Evolutionary conservation across 1,139 yeast genomes (phyloP).

Genomic region (Sugiyamaella pinicola): DNA sequence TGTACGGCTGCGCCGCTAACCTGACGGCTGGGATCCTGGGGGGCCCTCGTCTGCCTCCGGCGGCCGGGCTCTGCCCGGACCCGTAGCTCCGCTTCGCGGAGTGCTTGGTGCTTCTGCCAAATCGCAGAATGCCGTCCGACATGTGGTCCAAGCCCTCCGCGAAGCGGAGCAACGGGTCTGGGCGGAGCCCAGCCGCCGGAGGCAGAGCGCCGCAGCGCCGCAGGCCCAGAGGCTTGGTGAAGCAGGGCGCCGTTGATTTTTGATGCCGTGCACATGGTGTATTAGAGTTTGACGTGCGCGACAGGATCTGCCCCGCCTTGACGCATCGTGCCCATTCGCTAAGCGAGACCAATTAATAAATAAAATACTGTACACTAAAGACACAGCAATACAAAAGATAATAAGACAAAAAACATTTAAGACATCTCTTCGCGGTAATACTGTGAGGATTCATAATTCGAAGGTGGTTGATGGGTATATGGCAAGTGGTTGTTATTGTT

Average conservation of each 20-base stretch:
- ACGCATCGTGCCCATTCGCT: neutral
- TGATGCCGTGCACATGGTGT: no score
- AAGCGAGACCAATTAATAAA: constrained; percentile 11
- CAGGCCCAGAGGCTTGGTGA: no score
- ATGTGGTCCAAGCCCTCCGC: neutral
- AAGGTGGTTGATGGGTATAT: constrained; percentile 17
- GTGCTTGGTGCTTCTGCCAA: no score
- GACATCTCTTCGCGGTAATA: constrained; percentile 20
- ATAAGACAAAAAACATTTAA: constrained; percentile 1
- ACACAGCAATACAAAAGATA: constrained; percentile 12
- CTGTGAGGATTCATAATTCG: constrained; percentile 15
- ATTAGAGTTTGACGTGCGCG: constrained; percentile 11
- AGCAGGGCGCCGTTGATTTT: neutral
- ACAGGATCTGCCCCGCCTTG: constrained; percentile 4
- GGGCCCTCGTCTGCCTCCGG: no score
- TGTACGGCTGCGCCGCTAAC: neutral
- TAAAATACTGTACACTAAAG: constrained; percentile 17
- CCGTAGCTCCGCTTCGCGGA: no score
- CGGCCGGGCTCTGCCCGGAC: no score
- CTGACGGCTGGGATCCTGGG: no score
- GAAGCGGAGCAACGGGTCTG: neutral
- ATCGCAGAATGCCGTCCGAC: neutral
- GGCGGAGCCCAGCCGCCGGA: neutral
- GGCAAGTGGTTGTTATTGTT: constrained; percentile 6
- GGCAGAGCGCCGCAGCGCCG: no score